phyloP scores from a whole-genome alignment of 73 alveolate genomes.

The Paramecium octaurelia region DNA sequence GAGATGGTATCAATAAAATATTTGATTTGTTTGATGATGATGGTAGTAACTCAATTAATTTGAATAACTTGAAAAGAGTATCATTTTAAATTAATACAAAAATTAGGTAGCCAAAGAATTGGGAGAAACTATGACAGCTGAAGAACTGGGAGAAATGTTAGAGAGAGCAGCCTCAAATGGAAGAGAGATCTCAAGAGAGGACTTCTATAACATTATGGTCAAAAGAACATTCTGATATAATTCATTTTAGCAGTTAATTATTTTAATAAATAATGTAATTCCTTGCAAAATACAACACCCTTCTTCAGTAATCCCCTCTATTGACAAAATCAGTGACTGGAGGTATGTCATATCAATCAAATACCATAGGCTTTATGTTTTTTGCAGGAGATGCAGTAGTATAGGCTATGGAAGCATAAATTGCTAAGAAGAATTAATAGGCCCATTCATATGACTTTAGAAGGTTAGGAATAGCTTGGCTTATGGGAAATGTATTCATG shows the following conservation, averaged over 20 bases:
- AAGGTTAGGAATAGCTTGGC: slow-evolving; percentile 38
- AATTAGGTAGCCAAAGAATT: slow-evolving; percentile 81
- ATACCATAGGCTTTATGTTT: not conserved
- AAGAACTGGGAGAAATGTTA: slow-evolving; percentile 90
- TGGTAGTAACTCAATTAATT: slow-evolving; percentile 78
- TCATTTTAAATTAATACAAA: not conserved
- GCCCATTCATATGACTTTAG: not conserved
- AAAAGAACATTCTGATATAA: slow-evolving; percentile 36
- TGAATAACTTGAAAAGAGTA: slow-evolving; percentile 85
- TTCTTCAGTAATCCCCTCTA: not conserved
- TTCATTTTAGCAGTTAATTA: not conserved
- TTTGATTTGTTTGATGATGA: slow-evolving; percentile 94
- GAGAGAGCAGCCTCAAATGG: slow-evolving; percentile 97
- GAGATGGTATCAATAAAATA: slow-evolving; percentile 88
- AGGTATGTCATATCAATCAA: not conserved
- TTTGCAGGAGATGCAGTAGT: slow-evolving; percentile 16
- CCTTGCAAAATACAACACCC: not conserved
- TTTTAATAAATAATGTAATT: not conserved
- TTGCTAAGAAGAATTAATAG: not conserved
- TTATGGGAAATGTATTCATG: slow-evolving; percentile 48
- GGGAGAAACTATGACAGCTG: slow-evolving; percentile 92
- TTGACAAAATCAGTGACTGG: slow-evolving; percentile 38
- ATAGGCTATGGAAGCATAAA: not conserved
- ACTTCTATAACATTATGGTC: slow-evolving; percentile 93
- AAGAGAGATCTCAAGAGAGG: slow-evolving; percentile 91